Evolutionary conservation across 1,284 basidiomycete genomes (phyloP), one percentile per base, ranked within the genome.

Genomic region (Chalciporus sp.): DNA sequence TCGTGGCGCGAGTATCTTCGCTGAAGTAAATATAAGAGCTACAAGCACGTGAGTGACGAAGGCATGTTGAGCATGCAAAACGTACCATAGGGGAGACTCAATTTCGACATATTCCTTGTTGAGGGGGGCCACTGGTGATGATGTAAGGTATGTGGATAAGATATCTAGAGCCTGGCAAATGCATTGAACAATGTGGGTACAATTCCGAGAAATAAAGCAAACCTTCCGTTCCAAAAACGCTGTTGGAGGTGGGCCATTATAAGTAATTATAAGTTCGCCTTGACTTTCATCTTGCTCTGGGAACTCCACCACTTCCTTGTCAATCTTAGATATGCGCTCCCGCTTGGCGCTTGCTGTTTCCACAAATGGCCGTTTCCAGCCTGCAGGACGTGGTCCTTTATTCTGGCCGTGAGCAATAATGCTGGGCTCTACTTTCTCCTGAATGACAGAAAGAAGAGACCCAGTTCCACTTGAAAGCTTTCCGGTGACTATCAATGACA

Each of bases 241-340:
- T 52, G 82, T 84, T 14, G 85, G 84, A 44, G 85, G 69, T 31
- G 91, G 92, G 2, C 96, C 95, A 57, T 92, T 77, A 77, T 88
- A 97, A 19, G 78, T 83, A 53, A 98, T 80, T 43, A 84, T 77
- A 7, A 98, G 69, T 75, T 98, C 95, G 40, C 97, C 96, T 59
- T 94, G 81, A 75, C 90, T 94, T 76, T 99, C 97, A 69, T 99
- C 96, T 72, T 94, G 87, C 73, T 98, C 97, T n/a, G 97, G 97
- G 66, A 99, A 99, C 62, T 96, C 91, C 29, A 98, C 85, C 0
- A 81, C 78, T 53, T 87, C 82, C 57, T 81, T 84, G 46, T 78
- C 67, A 3, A 82, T 80, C 56, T 81, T 69, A 9, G 77, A 53
- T 26, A 93, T 80, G 7, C 81, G 79, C 4, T 81, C 77, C 10